A percentile compares a stretch with the other conserved stretches of the same genome.
phyloP scores from a whole-genome alignment of 805 yeast genomes.

The Kuraishia cidri region DNA sequence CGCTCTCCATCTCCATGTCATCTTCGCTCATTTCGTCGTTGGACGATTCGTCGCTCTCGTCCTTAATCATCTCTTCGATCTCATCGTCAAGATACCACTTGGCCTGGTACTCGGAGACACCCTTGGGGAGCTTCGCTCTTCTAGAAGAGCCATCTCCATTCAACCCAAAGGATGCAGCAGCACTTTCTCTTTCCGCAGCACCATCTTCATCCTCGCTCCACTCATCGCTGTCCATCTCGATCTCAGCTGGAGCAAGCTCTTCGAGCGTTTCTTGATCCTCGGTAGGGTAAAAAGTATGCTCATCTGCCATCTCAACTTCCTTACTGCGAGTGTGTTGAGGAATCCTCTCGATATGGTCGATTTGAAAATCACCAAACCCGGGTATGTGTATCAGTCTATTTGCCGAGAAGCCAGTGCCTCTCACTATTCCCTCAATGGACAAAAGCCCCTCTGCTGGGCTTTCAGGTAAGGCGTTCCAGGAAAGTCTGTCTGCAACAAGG shows the following conservation, averaged over 20 bases:
- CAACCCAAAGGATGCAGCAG: constrained; percentile 16
- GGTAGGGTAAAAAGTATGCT: constrained; percentile 17
- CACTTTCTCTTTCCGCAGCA: constrained; percentile 16
- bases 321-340: constrained; percentile 1
- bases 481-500: constrained; percentile 61
- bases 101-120: constrained; percentile 71
- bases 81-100: constrained; percentile 67
- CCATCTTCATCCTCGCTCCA: constrained; percentile 21
- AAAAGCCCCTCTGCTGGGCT: constrained; percentile 28
- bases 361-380: constrained; percentile 82
- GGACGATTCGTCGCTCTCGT: constrained; percentile 24
- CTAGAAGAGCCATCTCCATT: constrained; percentile 9
- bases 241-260: constrained; percentile 47
- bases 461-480: constrained; percentile 24
- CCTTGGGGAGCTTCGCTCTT: constrained; percentile 41
- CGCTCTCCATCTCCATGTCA: constrained; percentile 31
- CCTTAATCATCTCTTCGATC: constrained; percentile 30
- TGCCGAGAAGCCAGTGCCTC: constrained; percentile 79
- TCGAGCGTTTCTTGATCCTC: constrained; percentile 50
- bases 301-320: constrained; percentile 10
- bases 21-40: constrained; percentile 18
- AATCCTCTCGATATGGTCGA: constrained; percentile 55
- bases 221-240: constrained; percentile 21
- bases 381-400: constrained; percentile 80
- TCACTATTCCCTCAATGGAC: constrained; percentile 70